Percentiles rank a stretch among this genome's conserved stretches.
These are phyloP conservation scores for Plenodomus tracheiphilus DNA, from an alignment of 2,329 filamentous ascomycete genomes.

Conservation along the genomic window DNA sequence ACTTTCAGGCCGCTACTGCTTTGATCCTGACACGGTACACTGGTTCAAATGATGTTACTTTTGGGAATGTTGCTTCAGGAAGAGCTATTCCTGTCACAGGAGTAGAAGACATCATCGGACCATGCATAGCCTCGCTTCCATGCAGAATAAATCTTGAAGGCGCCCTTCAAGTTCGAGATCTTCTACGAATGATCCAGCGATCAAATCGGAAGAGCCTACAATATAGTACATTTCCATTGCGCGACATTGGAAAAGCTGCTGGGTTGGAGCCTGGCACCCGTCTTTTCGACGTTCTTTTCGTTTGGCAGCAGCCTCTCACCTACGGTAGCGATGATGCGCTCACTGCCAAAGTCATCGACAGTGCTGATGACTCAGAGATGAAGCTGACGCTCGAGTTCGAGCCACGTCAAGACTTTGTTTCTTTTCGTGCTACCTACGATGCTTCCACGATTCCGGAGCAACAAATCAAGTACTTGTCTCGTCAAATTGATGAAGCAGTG, in stretches of 20 bases:
- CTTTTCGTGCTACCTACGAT: constrained; percentile 60
- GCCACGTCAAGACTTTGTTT: constrained; percentile 56
- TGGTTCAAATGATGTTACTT: constrained; percentile 67
- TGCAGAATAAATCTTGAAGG: constrained; percentile 64
- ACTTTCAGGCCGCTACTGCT: constrained; percentile 74
- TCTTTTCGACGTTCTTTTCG: constrained; percentile 78
- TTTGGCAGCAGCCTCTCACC: constrained; percentile 77
- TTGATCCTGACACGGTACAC: constrained; percentile 68
- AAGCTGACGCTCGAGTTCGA: constrained; percentile 76
- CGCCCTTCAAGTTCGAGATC: constrained; percentile 58
- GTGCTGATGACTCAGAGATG: constrained; percentile 75
- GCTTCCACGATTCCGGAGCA: constrained; percentile 55
- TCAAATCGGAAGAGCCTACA: constrained; percentile 68
- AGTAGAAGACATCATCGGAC: constrained; percentile 76
- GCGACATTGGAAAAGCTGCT: constrained; percentile 68
- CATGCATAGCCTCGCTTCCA: constrained; percentile 77
- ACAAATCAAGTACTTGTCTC: constrained; percentile 61
- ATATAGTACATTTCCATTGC: constrained; percentile 65
- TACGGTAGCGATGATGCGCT: constrained; percentile 31
- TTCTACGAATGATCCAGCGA: constrained; percentile 66
- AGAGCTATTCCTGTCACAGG: constrained; percentile 70
- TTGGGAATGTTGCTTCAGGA: constrained; percentile 83
- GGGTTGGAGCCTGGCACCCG: constrained; percentile 58
- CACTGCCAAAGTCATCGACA: constrained; percentile 59
- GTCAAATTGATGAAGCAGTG: constrained; percentile 64